Percentiles rank a stretch among this genome's conserved stretches.
Conservation (phyloP, 768 basidiomycete species). For the Gyrodon lividus region DNA sequence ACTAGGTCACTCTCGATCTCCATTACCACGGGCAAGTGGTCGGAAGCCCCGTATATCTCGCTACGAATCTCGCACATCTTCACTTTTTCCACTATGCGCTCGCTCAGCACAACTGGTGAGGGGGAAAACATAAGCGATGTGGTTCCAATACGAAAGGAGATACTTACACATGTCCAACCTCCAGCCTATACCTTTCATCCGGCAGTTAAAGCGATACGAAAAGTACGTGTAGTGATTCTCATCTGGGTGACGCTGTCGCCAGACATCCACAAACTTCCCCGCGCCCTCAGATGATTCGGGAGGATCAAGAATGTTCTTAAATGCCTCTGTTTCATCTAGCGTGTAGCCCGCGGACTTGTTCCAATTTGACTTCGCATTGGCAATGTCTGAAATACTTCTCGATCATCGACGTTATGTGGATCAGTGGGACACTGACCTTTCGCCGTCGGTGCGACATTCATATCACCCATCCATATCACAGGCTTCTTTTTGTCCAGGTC, state of each 20-base stretch:
- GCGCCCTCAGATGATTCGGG: constrained; percentile 35
- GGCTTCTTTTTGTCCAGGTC: constrained; percentile 75
- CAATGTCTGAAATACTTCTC: constrained; percentile 47
- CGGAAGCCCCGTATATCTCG: constrained; percentile 85
- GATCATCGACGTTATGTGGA: neutral
- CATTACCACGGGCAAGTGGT: constrained; percentile 79
- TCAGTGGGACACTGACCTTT: constrained; percentile 43
- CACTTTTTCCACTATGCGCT: constrained; percentile 60
- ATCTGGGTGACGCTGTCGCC: constrained; percentile 69
- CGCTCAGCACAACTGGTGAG: constrained; percentile 67
- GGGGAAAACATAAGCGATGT: constrained; percentile 1
- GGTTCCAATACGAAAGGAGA: neutral
- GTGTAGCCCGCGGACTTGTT: constrained; percentile 89
- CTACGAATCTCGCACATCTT: constrained; percentile 84
- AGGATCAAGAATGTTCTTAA: constrained; percentile 63
- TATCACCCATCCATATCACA: constrained; percentile 85
- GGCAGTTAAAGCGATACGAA: constrained; percentile 78
- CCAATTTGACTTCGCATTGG: constrained; percentile 74
- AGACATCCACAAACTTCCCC: constrained; percentile 71
- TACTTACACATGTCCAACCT: constrained; percentile 78
- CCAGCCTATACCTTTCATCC: constrained; percentile 83
- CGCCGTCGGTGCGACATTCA: constrained; percentile 83
- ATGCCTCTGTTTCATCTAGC: constrained; percentile 75
- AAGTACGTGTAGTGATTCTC: constrained; percentile 83
- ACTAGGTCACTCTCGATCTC: constrained; percentile 57